phyloP scores from a whole-genome alignment of 2,329 filamentous ascomycete species.

The Dactylonectria macrodidyma region DNA sequence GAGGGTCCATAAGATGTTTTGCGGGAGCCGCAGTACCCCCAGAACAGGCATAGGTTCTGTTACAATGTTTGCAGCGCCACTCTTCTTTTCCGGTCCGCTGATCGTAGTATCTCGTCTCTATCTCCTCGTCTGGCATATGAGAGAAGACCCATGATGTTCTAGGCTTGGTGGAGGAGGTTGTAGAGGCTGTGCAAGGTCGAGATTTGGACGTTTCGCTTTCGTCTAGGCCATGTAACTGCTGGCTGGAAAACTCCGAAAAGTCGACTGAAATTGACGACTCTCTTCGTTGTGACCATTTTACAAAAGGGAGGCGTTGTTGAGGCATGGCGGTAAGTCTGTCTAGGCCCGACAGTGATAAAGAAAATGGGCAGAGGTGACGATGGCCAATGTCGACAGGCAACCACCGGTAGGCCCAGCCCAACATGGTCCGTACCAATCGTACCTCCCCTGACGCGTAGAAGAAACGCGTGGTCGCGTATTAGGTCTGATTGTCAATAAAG shows the following conservation, averaged over 20 bases:
- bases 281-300: no score
- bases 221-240: no score
- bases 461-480: not conserved
- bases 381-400: not conserved
- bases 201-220: not conserved
- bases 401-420: no score
- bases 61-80: not conserved
- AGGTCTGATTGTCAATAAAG: no score
- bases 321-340: not conserved
- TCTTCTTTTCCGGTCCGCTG: not conserved
- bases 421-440: not conserved
- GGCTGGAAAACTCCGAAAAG: no score
- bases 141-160: constrained; percentile 1
- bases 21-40: not conserved
- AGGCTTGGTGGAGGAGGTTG: not conserved
- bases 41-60: not conserved
- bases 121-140: not conserved
- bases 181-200: not conserved
- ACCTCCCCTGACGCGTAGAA: not conserved
- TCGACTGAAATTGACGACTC: no score
- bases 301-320: not conserved
- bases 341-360: not conserved
- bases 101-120: not conserved
- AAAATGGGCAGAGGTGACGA: not conserved
- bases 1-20: not conserved